Conservation (phyloP, 495 filamentous ascomycete genomes). For the Xylaria scruposa region DNA sequence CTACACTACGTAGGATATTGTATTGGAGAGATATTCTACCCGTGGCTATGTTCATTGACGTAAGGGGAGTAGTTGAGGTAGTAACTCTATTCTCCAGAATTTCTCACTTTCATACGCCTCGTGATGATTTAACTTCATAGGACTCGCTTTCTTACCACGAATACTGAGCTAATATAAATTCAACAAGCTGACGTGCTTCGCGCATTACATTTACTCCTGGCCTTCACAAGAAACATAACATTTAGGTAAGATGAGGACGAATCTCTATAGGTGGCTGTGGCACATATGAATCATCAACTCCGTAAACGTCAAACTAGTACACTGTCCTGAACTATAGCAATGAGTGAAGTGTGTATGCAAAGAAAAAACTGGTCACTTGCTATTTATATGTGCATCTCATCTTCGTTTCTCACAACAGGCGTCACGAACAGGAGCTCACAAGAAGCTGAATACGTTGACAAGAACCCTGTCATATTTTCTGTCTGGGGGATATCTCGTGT, state of each 20-base stretch:
- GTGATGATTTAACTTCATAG: not conserved
- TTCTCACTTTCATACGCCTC: not conserved
- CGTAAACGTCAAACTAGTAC: not conserved
- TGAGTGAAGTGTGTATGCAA: not conserved
- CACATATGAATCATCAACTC: not conserved
- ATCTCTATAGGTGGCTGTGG: not conserved
- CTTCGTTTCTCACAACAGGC: not conserved
- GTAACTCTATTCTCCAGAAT: not conserved
- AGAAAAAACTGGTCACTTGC: not conserved
- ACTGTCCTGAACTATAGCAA: not conserved
- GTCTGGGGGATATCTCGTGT: constrained; percentile 7
- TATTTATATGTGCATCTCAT: not conserved
- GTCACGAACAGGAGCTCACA: not conserved
- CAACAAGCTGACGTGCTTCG: no score
- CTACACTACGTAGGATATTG: not conserved
- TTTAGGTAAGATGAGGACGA: not conserved
- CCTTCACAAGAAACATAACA: no score
- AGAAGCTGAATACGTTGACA: not conserved
- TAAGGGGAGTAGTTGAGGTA: not conserved
- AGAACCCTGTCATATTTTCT: not conserved
- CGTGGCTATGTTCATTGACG: not conserved
- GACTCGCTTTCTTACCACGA: not conserved
- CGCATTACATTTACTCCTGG: no score
- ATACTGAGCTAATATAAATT: not conserved
- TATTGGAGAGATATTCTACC: not conserved